Evolutionary conservation across 139 green algal genomes (phyloP), one percentile per base, ranked within the genome.

Genomic region (Chlorella sorokiniana): DNA sequence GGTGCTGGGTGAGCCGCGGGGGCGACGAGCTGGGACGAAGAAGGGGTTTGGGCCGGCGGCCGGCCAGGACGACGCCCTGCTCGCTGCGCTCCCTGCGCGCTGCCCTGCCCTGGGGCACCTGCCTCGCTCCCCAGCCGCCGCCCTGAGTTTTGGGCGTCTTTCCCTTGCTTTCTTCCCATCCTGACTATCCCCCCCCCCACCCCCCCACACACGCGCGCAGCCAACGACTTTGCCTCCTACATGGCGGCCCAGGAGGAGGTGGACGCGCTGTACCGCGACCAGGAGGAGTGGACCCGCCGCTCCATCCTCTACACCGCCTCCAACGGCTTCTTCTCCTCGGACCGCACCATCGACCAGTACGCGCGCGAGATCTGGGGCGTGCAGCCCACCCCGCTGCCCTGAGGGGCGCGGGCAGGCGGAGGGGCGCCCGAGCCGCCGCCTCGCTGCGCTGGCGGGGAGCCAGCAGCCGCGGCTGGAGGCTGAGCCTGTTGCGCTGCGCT

Each of bases 191-290:
- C 33, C 29, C n/a, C 37, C 44, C 11, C 61, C n/a, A 14, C 69
- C 69, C 6, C 44, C 37, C 44, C 14, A 25, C n/a, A n/a, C n/a
- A n/a, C n/a, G n/a, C 20, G 25, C 48, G 59, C 75, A 51, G 78
- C 78, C 79, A 94, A 96, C 74, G 96, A 99, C 88, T 98, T 98
- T 91, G 92, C 95, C 3, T 83, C 69, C 64, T 99, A 99, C 91
- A 89, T 99, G 83, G 88, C 95, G 4, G 93, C 91, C 4, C 92
- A 95, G 90, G 92, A 92, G 42, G 86, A 94, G 78, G 94, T 98
- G 29, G 95, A 99, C 86, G 71, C 64, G 48, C 81, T 92, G 64
- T 95, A 65, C 86, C 23, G 40, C 31, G 81, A 91, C 74, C 76
- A 90, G 74, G 90, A 94, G 79, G 82, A 89, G 61, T 97, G 93